Evolutionary conservation across 768 basidiomycete genomes (phyloP), one percentile per base, ranked within the genome.

Genomic region (Strobilomyces dryophilus): DNA sequence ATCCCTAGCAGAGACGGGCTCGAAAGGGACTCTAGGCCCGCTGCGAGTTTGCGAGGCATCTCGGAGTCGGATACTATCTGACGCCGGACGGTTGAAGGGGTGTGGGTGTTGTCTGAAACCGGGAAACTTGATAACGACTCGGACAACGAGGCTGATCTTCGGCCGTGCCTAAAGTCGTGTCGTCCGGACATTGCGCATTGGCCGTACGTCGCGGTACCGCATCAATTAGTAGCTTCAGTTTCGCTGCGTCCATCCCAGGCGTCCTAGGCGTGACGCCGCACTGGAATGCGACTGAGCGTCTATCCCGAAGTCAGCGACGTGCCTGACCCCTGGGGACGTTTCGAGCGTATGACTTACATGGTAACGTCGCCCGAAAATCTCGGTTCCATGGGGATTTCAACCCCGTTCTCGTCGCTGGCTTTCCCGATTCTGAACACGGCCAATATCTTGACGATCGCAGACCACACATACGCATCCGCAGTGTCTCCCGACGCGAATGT

Each of bases 401-500:
- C 35, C 6, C 64, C 66, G 36, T 52, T 41, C 27, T 52, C 58
- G 35, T 66, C 65, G 18, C 26, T 56, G 7, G 54, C 54, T 9
- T 53, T 61, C 27, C 41, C 49, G 20, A 66, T 48, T 20, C 40
- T 55, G 46, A 62, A 66, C 9, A 34, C 39, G 5, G 65, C 51
- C 47, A 66, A 34, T 39, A 64, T 39, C 0, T 51, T 57, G 43
- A 39, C 64, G 8, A 68, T 51, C 29, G 43, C 59, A 12, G 59
- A 58, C 65, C 64, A 66, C 20, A 68, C 17, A 6, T 64, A 68
- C 9, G 42, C 17, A 26, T 64, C 53, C 4, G 61, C 66, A 42
- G 52, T 68, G 17, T 29, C 69, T 52, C 10, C 69, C 67, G 3
- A 59, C 62, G 26, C 67, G 70, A 18, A 66, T 64, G 45, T 69